Conservation (phyloP, 768 basidiomycete species). For the Tulasnella sp. region DNA sequence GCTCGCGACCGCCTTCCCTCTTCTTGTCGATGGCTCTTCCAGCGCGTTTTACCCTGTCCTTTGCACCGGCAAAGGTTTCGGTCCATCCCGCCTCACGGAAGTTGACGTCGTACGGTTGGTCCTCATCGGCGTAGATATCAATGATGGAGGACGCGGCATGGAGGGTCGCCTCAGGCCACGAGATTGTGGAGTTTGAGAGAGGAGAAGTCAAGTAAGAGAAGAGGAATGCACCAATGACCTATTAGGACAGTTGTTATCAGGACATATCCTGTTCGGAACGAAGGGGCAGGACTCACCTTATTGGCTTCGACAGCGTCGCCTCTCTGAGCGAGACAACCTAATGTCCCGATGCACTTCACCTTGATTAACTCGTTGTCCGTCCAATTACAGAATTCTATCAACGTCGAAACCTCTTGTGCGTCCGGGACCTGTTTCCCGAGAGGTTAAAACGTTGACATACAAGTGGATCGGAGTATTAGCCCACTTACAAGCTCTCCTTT, state of each 20-base stretch:
- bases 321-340: slow-evolving; percentile 72
- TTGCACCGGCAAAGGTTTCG: slow-evolving; percentile 40
- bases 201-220: slow-evolving; percentile 34
- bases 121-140: slow-evolving; percentile 90
- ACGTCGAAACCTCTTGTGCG: slow-evolving; percentile 46
- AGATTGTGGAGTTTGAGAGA: neutral
- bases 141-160: slow-evolving; percentile 75
- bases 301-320: slow-evolving; percentile 51
- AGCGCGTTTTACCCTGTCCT: slow-evolving; percentile 50
- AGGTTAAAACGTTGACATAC: neutral
- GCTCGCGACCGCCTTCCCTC: slow-evolving; percentile 52
- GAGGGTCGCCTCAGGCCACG: slow-evolving; percentile 46
- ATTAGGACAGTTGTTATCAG: neutral
- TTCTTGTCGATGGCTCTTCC: slow-evolving; percentile 56
- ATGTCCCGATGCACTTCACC: slow-evolving; percentile 74
- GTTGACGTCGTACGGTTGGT: slow-evolving; percentile 63
- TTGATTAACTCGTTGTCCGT: slow-evolving; percentile 43
- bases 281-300: slow-evolving; percentile 28
- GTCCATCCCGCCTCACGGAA: slow-evolving; percentile 51
- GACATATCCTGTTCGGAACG: slow-evolving; percentile 12
- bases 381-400: slow-evolving; percentile 55
- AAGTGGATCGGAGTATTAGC: neutral
- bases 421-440: slow-evolving; percentile 36
- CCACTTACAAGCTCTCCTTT: slow-evolving; percentile 47
- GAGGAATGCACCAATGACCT: slow-evolving; percentile 57